Base-by-base conservation (phyloP, 2,329 filamentous ascomycete genomes). In the Diplodia scrobiculata region DNA sequence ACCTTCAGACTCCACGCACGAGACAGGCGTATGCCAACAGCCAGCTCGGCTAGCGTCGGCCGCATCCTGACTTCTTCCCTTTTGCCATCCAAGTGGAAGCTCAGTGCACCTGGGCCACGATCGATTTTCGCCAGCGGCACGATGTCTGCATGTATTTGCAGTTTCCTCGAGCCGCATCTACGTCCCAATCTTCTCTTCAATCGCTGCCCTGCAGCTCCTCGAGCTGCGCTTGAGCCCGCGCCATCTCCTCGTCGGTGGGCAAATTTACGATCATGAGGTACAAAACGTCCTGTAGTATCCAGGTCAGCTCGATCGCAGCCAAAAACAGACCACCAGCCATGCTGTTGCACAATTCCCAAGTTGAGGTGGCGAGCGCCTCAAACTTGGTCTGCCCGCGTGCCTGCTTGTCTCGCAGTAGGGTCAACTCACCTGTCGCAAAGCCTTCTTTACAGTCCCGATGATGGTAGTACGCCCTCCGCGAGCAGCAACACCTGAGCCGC, bases 261-360 rank as follows among this genome's bases (percentile, higher is more conserved):
- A 73, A 19, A 66, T 72, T 72, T 7, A 73, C 72, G 65, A 72
- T 69, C 60, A 69, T 71, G 50, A 73, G 67, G 53, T 73, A 73
- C 55, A 73, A 41, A 13, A 72, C 66, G 65, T 71, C 68, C 55
- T 68, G 34, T 53, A 32, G 5, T 50, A 36, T 50, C 48, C 11
- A 27, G 29, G 1, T 36, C 50, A 62, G 58, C 45, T 25, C 19
- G 11, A 50, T 34, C 21, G n/a, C 21, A 11, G 5, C 54, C 38
- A 29, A 13, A n/a, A n/a, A 4, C 25, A 7, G 27, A 17, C 6
- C 14, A 45, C 38, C 32, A 34, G 9, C 4, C 19, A 21, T 25
- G 6, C 13, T 34, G 25, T 25, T 25, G 25, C 25, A 25, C 25
- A 25, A 4, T 25, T 25, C 9, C 48, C 21, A 13, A 25, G 21